Percentiles rank a stretch among this genome's conserved stretches.
Evolutionary conservation across 495 filamentous ascomycete genomes (phyloP).

Genomic region (Podospora tetraspora): DNA sequence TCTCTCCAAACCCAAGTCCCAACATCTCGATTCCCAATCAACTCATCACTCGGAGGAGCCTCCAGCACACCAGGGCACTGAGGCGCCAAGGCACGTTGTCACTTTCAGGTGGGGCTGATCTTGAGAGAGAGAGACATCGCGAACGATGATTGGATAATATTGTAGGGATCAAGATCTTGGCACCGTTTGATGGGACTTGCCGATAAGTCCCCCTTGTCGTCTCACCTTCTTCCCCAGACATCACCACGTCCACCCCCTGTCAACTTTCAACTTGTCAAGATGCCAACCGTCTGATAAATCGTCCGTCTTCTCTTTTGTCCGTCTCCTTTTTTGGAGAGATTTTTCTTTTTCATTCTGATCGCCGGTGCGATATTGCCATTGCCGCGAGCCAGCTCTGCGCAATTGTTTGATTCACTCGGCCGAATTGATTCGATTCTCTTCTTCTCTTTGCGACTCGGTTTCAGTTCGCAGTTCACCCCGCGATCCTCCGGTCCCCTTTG

Average conservation of each 20-base stretch:
- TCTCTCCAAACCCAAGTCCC: neutral
- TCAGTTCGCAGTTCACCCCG: neutral
- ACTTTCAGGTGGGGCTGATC: neutral
- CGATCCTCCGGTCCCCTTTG: neutral
- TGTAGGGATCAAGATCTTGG: neutral
- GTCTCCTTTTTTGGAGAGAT: neutral
- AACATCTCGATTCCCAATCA: neutral
- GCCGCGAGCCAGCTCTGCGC: neutral
- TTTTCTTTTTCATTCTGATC: neutral
- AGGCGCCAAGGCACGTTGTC: neutral
- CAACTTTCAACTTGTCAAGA: neutral
- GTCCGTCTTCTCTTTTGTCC: neutral
- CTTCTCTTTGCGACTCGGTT: neutral
- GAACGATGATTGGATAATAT: neutral
- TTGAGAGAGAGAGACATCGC: neutral
- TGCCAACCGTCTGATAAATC: neutral
- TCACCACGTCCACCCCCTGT: neutral
- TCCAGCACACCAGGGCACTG: neutral
- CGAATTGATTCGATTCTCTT: neutral
- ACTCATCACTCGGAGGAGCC: neutral
- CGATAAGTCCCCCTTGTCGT: neutral
- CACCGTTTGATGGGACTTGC: neutral
- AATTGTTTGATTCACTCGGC: neutral
- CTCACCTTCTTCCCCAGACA: neutral
- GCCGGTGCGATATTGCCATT: neutral